These are phyloP conservation scores for Hypoxylon intermedium DNA, from an alignment of 495 filamentous ascomycete genomes.

Conservation along the genomic window DNA sequence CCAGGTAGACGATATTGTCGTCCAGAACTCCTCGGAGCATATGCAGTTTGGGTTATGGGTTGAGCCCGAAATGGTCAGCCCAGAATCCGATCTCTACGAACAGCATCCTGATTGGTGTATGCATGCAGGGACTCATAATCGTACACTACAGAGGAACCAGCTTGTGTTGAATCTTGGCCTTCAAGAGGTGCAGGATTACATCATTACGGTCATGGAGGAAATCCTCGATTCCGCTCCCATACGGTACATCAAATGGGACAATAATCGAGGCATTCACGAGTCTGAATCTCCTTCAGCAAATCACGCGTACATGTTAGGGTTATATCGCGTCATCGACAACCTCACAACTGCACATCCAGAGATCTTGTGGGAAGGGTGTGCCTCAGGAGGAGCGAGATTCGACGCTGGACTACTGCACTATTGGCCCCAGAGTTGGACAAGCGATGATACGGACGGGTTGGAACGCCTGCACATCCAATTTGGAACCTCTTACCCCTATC, in stretches of 20 bases:
- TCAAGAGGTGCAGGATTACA: conserved; percentile 61
- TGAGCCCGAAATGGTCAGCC: conserved; percentile 67
- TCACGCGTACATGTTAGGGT: conserved; percentile 61
- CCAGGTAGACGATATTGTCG: conserved; percentile 52
- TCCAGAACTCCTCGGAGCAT: conserved; percentile 49
- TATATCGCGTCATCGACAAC: conserved; percentile 61
- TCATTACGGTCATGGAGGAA: conserved; percentile 56
- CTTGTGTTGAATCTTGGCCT: conserved; percentile 61
- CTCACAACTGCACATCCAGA: conserved; percentile 60
- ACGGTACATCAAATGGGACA: conserved; percentile 65
- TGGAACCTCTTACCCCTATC: conserved; percentile 62
- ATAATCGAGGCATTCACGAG: conserved; percentile 64
- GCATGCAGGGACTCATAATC: conserved; percentile 58
- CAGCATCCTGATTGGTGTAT: conserved; percentile 64
- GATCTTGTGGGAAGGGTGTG: conserved; percentile 65
- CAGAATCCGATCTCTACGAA: conserved; percentile 59
- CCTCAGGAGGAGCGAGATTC: conserved; percentile 62
- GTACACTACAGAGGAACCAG: conserved; percentile 58
- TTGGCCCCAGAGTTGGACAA: conserved; percentile 66
- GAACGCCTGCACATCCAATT: conserved; percentile 62
- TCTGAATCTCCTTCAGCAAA: conserved; percentile 54
- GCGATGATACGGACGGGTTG: conserved; percentile 62
- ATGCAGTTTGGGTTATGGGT: conserved; percentile 64
- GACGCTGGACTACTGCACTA: conserved; percentile 63
- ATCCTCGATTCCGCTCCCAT: conserved; percentile 59